Percentiles rank a stretch among this genome's conserved stretches.
Conservation (phyloP, 2,329 filamentous ascomycete genomes). For the Metarhizium sp. region DNA sequence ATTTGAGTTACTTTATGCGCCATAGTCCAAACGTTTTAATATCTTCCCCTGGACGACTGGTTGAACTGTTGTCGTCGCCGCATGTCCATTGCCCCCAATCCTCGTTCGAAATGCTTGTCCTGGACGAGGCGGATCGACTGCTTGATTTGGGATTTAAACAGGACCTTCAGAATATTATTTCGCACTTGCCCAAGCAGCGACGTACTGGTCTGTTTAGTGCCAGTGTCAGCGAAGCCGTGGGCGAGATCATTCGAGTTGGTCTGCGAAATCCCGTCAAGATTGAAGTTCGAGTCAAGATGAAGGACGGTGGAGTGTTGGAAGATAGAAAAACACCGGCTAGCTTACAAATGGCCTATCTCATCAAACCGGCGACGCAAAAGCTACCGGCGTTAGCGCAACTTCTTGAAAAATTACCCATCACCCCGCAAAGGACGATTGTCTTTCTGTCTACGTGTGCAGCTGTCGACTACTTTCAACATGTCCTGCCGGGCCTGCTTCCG, state of each 20-base stretch:
- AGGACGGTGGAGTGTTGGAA: slow-evolving; percentile 55
- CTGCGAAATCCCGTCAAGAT: slow-evolving; percentile 92
- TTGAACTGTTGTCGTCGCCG: slow-evolving; percentile 77
- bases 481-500: slow-evolving; percentile 66
- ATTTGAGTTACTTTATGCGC: slow-evolving; percentile 75
- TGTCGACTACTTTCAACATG: slow-evolving; percentile 85
- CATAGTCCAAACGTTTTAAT: slow-evolving; percentile 82
- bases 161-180: slow-evolving; percentile 77
- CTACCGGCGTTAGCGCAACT: slow-evolving; percentile 65
- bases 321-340: slow-evolving; percentile 87
- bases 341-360: slow-evolving; percentile 81
- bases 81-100: slow-evolving; percentile 83
- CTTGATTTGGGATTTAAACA: slow-evolving; percentile 91
- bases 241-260: slow-evolving; percentile 85
- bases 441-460: slow-evolving; percentile 91
- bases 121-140: slow-evolving; percentile 90
- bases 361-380: slow-evolving; percentile 69
- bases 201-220: slow-evolving; percentile 92
- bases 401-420: slow-evolving; percentile 58
- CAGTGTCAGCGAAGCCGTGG: slow-evolving; percentile 89
- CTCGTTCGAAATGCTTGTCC: slow-evolving; percentile 82
- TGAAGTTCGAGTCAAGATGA: slow-evolving; percentile 77
- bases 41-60: slow-evolving; percentile 79
- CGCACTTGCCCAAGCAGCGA: slow-evolving; percentile 80
- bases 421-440: slow-evolving; percentile 76